These are phyloP conservation scores for Fusarium sp. DNA, from an alignment of 2,329 filamentous ascomycete genomes.

Conservation along the genomic window DNA sequence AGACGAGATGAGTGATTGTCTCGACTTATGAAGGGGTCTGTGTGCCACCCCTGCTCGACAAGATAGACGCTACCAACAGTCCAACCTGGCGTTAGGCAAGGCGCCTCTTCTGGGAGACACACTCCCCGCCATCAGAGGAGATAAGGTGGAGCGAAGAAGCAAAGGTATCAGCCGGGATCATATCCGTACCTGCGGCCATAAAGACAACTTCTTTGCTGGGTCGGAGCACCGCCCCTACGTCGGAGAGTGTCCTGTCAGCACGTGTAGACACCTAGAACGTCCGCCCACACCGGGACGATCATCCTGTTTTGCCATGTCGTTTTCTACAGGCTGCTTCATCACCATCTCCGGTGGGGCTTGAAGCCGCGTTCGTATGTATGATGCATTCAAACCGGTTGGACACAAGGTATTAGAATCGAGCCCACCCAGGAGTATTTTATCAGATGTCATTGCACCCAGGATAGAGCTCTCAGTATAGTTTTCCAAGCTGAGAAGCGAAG, in stretches of 20 bases:
- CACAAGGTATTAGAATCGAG: constrained; percentile 9
- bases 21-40: constrained; percentile 49
- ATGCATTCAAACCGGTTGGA: constrained; percentile 30
- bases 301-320: constrained; percentile 34
- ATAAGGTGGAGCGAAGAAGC: constrained; percentile 45
- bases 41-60: constrained; percentile 49
- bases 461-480: not conserved
- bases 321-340: constrained; percentile 34
- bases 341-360: constrained; percentile 22
- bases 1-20: constrained; percentile 49
- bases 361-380: constrained; percentile 29
- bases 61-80: constrained; percentile 45
- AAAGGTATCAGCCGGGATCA: constrained; percentile 48
- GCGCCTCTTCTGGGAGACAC: constrained; percentile 23
- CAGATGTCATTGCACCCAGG: not conserved
- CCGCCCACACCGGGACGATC: constrained; percentile 33
- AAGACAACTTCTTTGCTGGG: constrained; percentile 32
- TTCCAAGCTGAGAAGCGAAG: not conserved
- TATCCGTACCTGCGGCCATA: constrained; percentile 47
- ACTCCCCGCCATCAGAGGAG: constrained; percentile 32
- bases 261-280: constrained; percentile 13
- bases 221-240: constrained; percentile 17
- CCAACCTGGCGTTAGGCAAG: constrained; percentile 41
- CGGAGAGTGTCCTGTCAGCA: constrained; percentile 30
- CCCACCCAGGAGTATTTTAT: not conserved